Percentiles rank a stretch among this genome's conserved stretches.
Conservation (phyloP, 257 asterid genomes). For the Fraxinus quadrangulata region DNA sequence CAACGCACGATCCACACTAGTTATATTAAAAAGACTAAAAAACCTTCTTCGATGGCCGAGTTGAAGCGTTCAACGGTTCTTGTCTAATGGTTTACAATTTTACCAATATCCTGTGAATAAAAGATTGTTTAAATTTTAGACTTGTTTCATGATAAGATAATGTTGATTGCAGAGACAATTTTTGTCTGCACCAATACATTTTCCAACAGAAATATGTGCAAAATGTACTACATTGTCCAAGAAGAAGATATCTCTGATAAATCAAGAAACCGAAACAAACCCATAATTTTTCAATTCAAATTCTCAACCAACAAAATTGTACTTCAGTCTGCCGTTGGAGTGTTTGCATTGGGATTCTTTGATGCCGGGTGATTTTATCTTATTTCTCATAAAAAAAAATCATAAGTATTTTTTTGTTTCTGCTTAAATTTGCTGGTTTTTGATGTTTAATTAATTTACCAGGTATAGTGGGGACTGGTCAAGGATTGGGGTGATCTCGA, state of each 20-base stretch:
- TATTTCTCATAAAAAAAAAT: background rate
- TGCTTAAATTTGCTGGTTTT: background rate
- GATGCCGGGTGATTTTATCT: constrained; percentile 72
- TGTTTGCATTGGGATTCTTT: constrained; percentile 69
- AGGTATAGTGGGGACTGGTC: constrained; percentile 97
- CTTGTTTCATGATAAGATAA: constrained; percentile 25
- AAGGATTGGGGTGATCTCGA: constrained; percentile 75
- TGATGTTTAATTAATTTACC: constrained; percentile 15
- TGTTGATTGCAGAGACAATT: constrained; percentile 29
- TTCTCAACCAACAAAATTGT: constrained; percentile 21
- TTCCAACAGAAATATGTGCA: background rate
- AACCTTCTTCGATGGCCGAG: no score
- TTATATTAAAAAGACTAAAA: no score
- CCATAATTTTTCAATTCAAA: no score
- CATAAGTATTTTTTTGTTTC: no score
- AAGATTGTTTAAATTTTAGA: background rate
- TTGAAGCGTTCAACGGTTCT: no score
- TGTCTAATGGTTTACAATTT: no score
- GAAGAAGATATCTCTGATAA: constrained; percentile 41
- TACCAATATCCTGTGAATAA: no score
- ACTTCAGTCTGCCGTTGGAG: constrained; percentile 55
- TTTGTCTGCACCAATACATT: constrained; percentile 18
- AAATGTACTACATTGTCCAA: constrained; percentile 34
- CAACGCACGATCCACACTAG: no score
- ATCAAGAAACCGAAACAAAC: constrained; percentile 32